phyloP scores from a whole-genome alignment of 176 grass and related monocot genomes.

The Thalia dealbata region DNA sequence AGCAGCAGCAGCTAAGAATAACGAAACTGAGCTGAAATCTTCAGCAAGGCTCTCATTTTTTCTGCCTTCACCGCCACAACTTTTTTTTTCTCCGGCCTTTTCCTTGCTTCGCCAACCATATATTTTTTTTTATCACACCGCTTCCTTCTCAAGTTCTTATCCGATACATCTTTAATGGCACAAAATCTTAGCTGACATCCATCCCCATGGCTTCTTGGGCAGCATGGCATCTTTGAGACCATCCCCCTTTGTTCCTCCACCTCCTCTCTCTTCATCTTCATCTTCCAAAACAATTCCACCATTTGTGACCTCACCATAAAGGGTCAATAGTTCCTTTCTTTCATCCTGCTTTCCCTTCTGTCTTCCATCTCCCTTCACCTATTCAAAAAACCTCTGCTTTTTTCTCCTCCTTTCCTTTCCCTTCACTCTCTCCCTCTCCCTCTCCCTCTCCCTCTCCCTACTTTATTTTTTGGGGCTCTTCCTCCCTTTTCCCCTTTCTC shows the following conservation, averaged over 20 bases:
- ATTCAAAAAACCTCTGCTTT: constrained; percentile 5
- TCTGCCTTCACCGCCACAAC: not conserved
- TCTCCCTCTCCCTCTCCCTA: not conserved
- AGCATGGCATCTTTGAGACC: not conserved
- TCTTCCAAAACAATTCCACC: not conserved
- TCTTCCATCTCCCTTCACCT: constrained; percentile 2
- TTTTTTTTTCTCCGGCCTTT: no score
- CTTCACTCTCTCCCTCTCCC: not conserved
- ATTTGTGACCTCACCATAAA: not conserved
- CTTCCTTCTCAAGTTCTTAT: not conserved
- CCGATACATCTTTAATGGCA: not conserved
- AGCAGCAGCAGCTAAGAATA: no score
- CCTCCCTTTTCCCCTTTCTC: not conserved
- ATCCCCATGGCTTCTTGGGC: not conserved
- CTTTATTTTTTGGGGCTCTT: no score
- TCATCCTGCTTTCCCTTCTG: not conserved
- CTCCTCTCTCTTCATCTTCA: not conserved
- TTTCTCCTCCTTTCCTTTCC: not conserved
- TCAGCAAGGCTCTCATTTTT: not conserved
- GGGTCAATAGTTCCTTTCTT: not conserved
- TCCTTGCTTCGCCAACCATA: no score
- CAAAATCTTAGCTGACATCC: not conserved
- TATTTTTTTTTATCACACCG: not conserved
- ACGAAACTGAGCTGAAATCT: no score
- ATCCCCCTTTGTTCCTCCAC: not conserved